phyloP scores from a whole-genome alignment of 306 rosid species.

The Phaseolus lunatus region DNA sequence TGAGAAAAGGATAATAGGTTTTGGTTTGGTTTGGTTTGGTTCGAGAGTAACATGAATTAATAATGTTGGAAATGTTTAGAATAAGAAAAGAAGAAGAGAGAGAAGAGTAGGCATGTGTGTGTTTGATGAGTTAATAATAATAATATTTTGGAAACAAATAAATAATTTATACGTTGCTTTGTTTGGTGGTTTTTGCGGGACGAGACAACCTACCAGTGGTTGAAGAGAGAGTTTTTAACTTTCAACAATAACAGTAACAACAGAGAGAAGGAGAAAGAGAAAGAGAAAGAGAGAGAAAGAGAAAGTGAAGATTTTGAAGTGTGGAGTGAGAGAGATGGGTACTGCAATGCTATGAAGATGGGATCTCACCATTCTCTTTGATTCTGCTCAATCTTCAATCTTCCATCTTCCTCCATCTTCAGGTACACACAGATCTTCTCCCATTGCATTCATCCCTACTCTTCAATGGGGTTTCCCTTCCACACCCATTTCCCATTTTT shows the following conservation, averaged over 20 bases:
- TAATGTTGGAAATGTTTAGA: constrained; percentile 20
- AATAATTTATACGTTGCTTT: constrained; percentile 54
- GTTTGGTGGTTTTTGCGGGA: constrained; percentile 91
- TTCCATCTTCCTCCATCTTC: neutral
- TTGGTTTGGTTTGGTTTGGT: constrained; percentile 26
- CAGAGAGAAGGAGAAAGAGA: constrained; percentile 42
- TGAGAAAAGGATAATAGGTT: neutral
- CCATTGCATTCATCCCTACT: constrained; percentile 40
- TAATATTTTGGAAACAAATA: constrained; percentile 20
- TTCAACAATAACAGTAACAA: neutral
- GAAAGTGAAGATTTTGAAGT: constrained; percentile 35
- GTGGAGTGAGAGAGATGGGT: constrained; percentile 50
- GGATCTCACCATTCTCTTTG: constrained; percentile 68
- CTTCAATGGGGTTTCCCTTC: constrained; percentile 28
- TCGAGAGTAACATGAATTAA: neutral
- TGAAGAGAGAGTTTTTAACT: constrained; percentile 52
- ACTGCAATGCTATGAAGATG: constrained; percentile 56
- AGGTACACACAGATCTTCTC: constrained; percentile 58
- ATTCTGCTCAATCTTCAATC: constrained; percentile 49
- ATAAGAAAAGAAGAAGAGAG: neutral
- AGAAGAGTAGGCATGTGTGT: constrained; percentile 29
- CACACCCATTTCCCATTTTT: constrained; percentile 3
- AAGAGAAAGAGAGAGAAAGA: constrained; percentile 37
- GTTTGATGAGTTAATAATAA: constrained; percentile 29
- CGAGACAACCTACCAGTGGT: constrained; percentile 94